These are phyloP conservation scores for Apiospora rasikravindrae DNA, from an alignment of 2,329 filamentous ascomycete genomes.

Conservation along the genomic window DNA sequence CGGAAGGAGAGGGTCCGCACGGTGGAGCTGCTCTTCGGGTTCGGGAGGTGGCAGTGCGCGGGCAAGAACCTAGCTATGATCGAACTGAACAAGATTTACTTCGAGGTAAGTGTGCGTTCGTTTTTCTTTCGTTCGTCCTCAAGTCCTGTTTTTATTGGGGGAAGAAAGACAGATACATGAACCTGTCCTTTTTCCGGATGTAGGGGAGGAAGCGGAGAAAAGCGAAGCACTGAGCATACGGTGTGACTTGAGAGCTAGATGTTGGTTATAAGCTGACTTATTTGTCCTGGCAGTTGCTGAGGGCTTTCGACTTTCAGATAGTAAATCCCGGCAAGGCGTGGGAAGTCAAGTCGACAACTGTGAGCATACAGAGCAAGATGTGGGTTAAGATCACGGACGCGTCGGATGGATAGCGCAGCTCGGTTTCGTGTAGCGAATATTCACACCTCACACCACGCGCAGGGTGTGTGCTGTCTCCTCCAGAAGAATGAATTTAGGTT, in stretches of 20 bases:
- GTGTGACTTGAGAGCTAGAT: background rate
- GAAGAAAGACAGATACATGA: background rate
- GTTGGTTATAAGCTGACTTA: background rate
- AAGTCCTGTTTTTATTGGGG: background rate
- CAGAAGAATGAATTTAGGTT: background rate
- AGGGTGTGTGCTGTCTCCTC: no score
- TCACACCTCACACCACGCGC: no score
- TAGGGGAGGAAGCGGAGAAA: background rate
- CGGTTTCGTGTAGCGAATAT: no score
- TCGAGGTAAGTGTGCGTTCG: conserved; percentile 42
- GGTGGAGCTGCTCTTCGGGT: conserved; percentile 46
- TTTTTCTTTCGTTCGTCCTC: background rate
- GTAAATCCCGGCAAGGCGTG: conserved; percentile 27
- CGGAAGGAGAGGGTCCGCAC: conserved; percentile 38
- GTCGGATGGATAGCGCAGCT: background rate
- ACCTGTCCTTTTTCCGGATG: background rate
- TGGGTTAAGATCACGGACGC: conserved; percentile 29
- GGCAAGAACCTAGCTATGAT: conserved; percentile 49
- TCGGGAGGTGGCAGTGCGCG: conserved; percentile 45
- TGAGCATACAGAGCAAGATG: conserved; percentile 29
- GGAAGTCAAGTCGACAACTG: conserved; percentile 25
- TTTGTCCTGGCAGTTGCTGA: conserved; percentile 26
- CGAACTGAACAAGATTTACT: conserved; percentile 48
- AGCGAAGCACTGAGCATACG: background rate
- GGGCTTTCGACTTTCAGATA: conserved; percentile 32